Base-by-base conservation (phyloP, 2,329 filamentous ascomycete species). In the Ampelomyces quisqualis region DNA sequence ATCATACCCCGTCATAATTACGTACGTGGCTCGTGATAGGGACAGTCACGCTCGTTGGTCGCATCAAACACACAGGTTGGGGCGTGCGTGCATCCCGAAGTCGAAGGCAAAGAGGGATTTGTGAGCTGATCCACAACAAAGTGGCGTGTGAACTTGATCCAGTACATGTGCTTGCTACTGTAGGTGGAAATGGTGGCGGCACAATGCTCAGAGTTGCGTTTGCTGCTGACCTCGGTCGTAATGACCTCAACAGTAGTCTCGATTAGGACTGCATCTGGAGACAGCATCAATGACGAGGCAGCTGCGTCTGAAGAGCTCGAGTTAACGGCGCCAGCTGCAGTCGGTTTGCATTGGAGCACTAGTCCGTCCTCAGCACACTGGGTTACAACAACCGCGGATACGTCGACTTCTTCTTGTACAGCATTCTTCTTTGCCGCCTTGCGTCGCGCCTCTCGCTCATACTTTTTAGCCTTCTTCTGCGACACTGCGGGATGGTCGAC, bases 391-490 rank as follows among this genome's bases (percentile, higher is more conserved):
- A 5, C 22, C 7, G 14, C n/a, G 4, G 7, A n/a, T 15, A 13
- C 11, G 24, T 26, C 10, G 17, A 7, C 15, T 9, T 38, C 30
- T 10, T 44, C 45, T 23, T 33, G 8, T 2, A 28, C 34, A 11
- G 29, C 23, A 3, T 38, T 13, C 39, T 55, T 57, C 36, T 54
- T 60, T 21, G 47, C 48, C 27, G 47, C 48, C 27, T 62, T 64
- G 9, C 51, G 53, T 27, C 51, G 48, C 4, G 43, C 30, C 37
- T 49, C 47, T 15, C 47, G 50, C 28, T 34, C 24, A 22, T 51
- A 49, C 44, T 63, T 64, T 28, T 58, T 58, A 11, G 46, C 45
- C 44, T 56, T 62, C 42, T 54, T 62, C 29, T 56, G 48, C 10
- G 56, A 53, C 2, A 57, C 36, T 8, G 39, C 21, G 3, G 42